These are phyloP conservation scores for Paramecium sexaurelia DNA, from an alignment of 73 alveolate species.

Conservation along the genomic window DNA sequence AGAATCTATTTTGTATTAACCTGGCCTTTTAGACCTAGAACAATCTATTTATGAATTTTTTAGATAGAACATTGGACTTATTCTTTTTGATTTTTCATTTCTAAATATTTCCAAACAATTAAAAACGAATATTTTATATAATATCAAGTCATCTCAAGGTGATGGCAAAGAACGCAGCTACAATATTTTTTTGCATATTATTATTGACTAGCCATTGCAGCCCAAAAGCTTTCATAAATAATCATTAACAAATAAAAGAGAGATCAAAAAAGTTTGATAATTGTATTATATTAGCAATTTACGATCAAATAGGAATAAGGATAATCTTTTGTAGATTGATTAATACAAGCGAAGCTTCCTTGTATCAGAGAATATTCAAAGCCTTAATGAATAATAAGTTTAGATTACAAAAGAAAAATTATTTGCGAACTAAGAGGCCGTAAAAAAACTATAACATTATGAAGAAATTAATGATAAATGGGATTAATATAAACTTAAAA, in stretches of 20 bases:
- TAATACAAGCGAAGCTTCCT: neutral
- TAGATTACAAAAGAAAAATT: neutral
- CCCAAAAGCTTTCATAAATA: neutral
- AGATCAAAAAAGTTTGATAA: slow-evolving; percentile 7
- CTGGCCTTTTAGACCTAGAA: neutral
- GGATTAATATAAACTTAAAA: neutral
- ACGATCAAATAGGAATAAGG: neutral
- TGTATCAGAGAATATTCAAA: neutral
- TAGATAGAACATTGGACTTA: neutral
- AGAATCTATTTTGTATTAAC: neutral
- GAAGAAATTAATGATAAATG: neutral
- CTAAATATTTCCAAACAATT: neutral
- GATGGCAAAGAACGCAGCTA: neutral
- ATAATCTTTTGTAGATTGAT: neutral
- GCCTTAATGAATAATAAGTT: neutral
- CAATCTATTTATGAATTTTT: neutral
- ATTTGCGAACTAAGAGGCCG: neutral
- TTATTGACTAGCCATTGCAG: neutral
- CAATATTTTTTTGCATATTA: neutral
- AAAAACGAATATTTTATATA: slow-evolving; percentile 35
- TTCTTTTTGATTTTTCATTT: neutral
- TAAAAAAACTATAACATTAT: neutral
- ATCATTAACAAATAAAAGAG: neutral
- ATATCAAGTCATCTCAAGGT: neutral
- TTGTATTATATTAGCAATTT: neutral